Evolutionary conservation across 2,329 filamentous ascomycete species (phyloP).

Genomic region (Thielaviopsis populi): DNA sequence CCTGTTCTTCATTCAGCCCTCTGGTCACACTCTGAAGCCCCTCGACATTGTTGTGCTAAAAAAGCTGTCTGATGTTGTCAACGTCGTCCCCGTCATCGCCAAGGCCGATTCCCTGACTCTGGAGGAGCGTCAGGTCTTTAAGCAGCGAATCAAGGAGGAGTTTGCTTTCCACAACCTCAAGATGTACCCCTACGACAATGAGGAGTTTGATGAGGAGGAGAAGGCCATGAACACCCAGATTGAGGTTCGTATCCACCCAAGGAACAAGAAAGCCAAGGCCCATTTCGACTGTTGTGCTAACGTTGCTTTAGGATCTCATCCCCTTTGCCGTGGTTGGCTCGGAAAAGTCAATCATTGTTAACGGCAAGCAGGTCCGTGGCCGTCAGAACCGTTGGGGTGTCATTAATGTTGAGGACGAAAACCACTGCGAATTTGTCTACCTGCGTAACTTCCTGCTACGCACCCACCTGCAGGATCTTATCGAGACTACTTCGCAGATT

Average conservation of each 20-base stretch:
- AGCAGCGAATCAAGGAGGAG: conserved; percentile 99
- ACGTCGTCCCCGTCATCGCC: conserved; percentile 95
- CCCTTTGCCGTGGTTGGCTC: conserved; percentile 97
- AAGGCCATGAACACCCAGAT: conserved; percentile 85
- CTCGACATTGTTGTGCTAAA: conserved; percentile 99
- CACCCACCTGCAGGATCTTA: conserved; percentile 94
- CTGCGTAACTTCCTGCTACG: conserved; percentile 96
- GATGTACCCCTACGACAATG: conserved; percentile 99
- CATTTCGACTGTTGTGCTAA: conserved; percentile 24
- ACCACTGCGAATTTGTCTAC: conserved; percentile 98
- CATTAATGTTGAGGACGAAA: conserved; percentile 99
- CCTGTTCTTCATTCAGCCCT: conserved; percentile 98
- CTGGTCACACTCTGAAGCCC: conserved; percentile 93
- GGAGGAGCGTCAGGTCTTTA: conserved; percentile 91
- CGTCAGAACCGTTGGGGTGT: conserved; percentile 99
- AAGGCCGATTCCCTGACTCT: conserved; percentile 94
- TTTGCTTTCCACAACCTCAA: conserved; percentile 99
- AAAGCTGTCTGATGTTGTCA: conserved; percentile 98
- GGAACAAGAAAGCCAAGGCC: neutral
- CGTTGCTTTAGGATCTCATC: conserved; percentile 57
- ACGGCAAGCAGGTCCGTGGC: conserved; percentile 91
- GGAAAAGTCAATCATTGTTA: conserved; percentile 94
- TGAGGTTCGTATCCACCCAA: conserved; percentile 50
- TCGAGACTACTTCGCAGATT: conserved; percentile 98
- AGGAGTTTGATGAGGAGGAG: conserved; percentile 96